Evolutionary conservation across 345 rosid species (phyloP).

Genomic region (Geranium rotundifolium): DNA sequence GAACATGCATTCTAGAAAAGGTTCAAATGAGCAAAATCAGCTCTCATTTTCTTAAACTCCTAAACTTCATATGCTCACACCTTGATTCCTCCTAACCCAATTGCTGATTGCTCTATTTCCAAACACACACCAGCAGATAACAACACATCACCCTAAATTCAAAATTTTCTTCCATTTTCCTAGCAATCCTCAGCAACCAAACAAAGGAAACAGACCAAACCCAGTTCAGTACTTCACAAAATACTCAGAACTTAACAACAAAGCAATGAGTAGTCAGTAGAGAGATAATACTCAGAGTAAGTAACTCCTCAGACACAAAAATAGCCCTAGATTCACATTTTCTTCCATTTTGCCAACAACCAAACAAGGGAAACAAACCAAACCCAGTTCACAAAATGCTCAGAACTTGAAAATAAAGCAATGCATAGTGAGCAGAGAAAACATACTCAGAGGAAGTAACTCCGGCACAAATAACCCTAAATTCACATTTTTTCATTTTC

Average conservation of each 20-base stretch:
- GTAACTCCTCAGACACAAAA: too few species aligned
- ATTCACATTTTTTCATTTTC: too few species aligned
- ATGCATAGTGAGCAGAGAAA: background rate
- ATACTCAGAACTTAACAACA: background rate
- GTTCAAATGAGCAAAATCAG: background rate
- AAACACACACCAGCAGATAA: too few species aligned
- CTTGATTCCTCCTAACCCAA: too few species aligned
- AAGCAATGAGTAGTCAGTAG: background rate
- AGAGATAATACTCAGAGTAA: conserved; percentile 24
- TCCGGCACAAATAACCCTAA: conserved; percentile 20
- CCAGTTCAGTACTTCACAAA: too few species aligned
- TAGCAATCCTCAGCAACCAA: too few species aligned
- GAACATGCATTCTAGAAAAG: background rate
- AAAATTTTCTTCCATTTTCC: too few species aligned
- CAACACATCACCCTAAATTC: too few species aligned
- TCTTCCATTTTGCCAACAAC: background rate
- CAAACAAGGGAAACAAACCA: background rate
- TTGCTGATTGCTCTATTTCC: too few species aligned
- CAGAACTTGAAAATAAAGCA: background rate
- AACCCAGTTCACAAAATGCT: background rate
- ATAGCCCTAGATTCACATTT: too few species aligned
- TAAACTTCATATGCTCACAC: too few species aligned
- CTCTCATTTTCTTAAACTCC: background rate
- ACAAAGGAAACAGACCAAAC: too few species aligned
- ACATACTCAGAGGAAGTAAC: conserved; percentile 40